These are phyloP conservation scores for Sclerotinia nivalis DNA, from an alignment of 2,329 filamentous ascomycete species.

Conservation along the genomic window DNA sequence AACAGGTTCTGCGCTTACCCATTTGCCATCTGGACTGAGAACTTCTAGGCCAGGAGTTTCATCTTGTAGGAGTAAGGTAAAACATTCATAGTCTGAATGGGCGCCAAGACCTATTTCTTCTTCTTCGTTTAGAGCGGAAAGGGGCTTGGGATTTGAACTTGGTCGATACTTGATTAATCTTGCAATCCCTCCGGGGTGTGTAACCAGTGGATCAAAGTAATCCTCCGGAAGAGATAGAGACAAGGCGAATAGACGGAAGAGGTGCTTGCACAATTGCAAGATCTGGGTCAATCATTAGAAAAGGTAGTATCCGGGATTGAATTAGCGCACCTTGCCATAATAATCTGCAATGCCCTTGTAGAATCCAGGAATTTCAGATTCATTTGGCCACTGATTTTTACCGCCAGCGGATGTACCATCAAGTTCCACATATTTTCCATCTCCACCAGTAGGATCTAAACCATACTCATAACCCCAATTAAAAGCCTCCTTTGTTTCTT, in stretches of 20 bases:
- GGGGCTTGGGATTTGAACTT: conserved; percentile 39
- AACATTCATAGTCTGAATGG: conserved; percentile 58
- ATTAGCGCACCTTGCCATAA: conserved; percentile 33
- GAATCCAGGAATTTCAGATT: conserved; percentile 37
- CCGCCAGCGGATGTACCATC: conserved; percentile 35
- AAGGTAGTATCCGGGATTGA: neutral
- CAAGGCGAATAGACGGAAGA: conserved; percentile 44
- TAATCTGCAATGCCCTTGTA: conserved; percentile 38
- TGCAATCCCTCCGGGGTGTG: conserved; percentile 48
- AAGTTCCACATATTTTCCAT: conserved; percentile 40
- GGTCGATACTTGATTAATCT: conserved; percentile 53
- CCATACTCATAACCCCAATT: conserved; percentile 41
- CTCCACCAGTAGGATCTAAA: conserved; percentile 38
- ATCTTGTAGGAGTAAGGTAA: conserved; percentile 57
- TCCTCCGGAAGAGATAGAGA: conserved; percentile 46
- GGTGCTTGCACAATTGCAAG: conserved; percentile 44
- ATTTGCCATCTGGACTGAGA: conserved; percentile 48
- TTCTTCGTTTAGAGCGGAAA: conserved; percentile 36
- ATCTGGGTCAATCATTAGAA: conserved; percentile 26
- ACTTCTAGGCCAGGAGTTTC: conserved; percentile 54
- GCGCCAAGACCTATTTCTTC: conserved; percentile 46
- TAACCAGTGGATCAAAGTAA: conserved; percentile 46
- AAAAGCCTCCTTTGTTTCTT: conserved; percentile 50
- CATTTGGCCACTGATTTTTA: conserved; percentile 38
- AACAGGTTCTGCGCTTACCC: conserved; percentile 48